These are phyloP conservation scores for Atkinsonella texensis DNA, from an alignment of 2,329 filamentous ascomycete genomes.

Conservation along the genomic window DNA sequence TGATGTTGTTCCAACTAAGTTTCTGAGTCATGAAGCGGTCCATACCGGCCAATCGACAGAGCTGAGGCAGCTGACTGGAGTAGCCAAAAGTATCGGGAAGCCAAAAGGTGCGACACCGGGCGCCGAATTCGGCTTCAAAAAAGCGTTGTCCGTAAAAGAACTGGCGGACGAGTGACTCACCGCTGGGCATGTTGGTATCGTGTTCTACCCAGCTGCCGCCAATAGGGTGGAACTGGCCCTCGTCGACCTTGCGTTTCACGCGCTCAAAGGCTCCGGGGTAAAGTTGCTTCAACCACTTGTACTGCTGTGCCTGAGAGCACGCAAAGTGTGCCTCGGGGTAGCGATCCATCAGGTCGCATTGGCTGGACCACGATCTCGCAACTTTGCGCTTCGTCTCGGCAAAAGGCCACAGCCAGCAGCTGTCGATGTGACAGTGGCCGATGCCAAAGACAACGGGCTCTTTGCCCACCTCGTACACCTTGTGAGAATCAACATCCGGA, in stretches of 20 bases:
- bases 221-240: constrained; percentile 86
- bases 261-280: constrained; percentile 85
- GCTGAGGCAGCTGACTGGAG: constrained; percentile 83
- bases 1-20: constrained; percentile 99
- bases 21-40: constrained; percentile 95
- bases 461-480: constrained; percentile 69
- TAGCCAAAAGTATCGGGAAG: constrained; percentile 97
- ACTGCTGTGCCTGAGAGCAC: constrained; percentile 91
- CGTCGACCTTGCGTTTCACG: constrained; percentile 81
- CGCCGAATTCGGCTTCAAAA: constrained; percentile 86
- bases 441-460: constrained; percentile 75
- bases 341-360: constrained; percentile 87
- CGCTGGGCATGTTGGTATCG: constrained; percentile 93
- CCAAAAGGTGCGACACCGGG: constrained; percentile 88
- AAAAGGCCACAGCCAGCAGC: constrained; percentile 97
- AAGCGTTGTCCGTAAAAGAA: constrained; percentile 93
- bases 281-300: constrained; percentile 86
- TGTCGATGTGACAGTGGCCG: constrained; percentile 96
- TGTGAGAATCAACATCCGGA: constrained; percentile 63
- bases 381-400: constrained; percentile 96
- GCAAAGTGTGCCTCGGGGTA: constrained; percentile 91
- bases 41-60: constrained; percentile 93
- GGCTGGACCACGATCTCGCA: constrained; percentile 89
- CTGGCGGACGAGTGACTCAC: constrained; percentile 85
- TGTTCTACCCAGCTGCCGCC: constrained; percentile 98